Evolutionary conservation across 164 flowering plant species (phyloP).

Genomic region (Piper longum): DNA sequence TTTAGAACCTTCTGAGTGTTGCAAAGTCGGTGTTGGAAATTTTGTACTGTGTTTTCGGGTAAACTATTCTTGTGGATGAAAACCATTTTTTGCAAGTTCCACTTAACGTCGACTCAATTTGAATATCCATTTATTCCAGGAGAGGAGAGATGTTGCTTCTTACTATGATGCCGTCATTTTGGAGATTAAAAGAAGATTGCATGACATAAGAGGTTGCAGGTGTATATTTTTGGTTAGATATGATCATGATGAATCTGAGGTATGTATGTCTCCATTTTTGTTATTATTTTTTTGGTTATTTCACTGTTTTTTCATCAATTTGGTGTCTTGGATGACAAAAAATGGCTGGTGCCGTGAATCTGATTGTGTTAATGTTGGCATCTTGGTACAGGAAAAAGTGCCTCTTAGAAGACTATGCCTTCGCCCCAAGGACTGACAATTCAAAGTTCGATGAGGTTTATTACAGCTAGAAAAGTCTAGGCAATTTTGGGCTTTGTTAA

Average conservation of each 20-base stretch:
- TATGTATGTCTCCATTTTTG: conserved; percentile 4
- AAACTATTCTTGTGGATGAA: neutral
- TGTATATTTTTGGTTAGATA: conserved; percentile 64
- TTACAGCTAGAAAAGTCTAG: neutral
- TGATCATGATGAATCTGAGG: conserved; percentile 56
- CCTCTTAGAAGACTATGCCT: conserved; percentile 8
- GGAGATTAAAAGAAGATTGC: conserved; percentile 44
- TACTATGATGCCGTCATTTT: conserved; percentile 66
- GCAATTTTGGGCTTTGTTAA: neutral
- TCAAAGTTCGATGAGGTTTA: neutral
- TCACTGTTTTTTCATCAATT: neutral
- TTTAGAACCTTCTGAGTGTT: conserved; percentile 64
- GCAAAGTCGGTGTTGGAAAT: conserved; percentile 52
- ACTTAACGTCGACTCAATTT: neutral
- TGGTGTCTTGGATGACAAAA: neutral
- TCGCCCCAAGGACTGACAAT: neutral
- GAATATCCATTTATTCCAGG: conserved; percentile 29
- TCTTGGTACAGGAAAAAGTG: conserved; percentile 5
- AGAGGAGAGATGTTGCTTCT: conserved; percentile 45
- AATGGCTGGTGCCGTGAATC: neutral
- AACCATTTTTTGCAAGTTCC: neutral
- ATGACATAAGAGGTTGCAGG: conserved; percentile 58
- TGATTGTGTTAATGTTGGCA: neutral
- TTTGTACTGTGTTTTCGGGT: conserved; percentile 77
- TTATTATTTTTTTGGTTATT: neutral